phyloP scores from a whole-genome alignment of 257 asterid genomes.

The Capsicum pubescens region DNA sequence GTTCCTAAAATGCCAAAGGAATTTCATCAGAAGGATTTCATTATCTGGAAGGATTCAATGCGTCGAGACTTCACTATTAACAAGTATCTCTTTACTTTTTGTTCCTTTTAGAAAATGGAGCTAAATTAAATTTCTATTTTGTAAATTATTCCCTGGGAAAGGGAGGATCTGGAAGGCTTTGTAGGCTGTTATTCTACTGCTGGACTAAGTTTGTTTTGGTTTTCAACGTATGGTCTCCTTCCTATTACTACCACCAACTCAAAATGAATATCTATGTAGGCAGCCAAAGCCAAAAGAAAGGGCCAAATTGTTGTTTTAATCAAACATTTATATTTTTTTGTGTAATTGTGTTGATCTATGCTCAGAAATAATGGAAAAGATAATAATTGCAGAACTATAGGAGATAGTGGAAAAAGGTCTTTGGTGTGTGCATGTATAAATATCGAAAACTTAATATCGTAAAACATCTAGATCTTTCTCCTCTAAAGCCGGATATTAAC shows the following conservation, averaged over 20 bases:
- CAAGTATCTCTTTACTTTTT: constrained; percentile 50
- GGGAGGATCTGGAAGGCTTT: background rate
- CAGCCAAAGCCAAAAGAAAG: background rate
- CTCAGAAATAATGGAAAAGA: background rate
- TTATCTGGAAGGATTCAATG: constrained; percentile 75
- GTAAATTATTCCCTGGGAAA: constrained; percentile 6
- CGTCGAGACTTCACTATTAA: constrained; percentile 90
- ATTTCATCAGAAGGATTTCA: constrained; percentile 55
- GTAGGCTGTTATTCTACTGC: background rate
- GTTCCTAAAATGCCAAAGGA: constrained; percentile 50
- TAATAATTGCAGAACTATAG: background rate
- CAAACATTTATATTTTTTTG: background rate
- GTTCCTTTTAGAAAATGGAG: constrained; percentile 17
- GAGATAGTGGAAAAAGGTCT: background rate
- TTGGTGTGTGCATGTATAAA: background rate
- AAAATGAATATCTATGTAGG: background rate
- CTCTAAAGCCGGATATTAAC: constrained; percentile 23
- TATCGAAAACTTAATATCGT: background rate
- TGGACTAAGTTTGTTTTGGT: background rate
- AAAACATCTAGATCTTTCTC: background rate
- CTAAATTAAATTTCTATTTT: background rate
- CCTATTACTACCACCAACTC: background rate
- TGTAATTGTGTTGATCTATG: background rate
- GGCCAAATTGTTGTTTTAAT: constrained; percentile 9
- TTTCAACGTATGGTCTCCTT: background rate